These are phyloP conservation scores for Hypomontagnella monticulosa DNA, from an alignment of 495 filamentous ascomycete genomes.

Conservation along the genomic window DNA sequence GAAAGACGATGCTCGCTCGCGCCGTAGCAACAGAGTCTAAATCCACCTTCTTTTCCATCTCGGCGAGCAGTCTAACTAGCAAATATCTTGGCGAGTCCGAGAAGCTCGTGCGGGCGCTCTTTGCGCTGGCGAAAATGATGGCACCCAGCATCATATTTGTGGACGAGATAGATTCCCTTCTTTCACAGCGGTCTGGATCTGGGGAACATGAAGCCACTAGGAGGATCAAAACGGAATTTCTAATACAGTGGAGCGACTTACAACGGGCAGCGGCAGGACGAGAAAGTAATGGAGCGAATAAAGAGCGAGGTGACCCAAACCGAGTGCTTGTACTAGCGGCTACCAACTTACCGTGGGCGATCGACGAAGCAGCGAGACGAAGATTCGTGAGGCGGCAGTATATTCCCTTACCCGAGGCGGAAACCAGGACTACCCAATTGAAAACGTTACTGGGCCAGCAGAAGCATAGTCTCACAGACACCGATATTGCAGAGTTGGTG, in stretches of 20 bases:
- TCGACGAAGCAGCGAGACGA: slow-evolving; percentile 92
- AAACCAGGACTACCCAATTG: slow-evolving; percentile 81
- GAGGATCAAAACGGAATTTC: slow-evolving; percentile 95
- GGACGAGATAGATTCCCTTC: slow-evolving; percentile 95
- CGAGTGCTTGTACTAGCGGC: slow-evolving; percentile 93
- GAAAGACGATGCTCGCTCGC: slow-evolving; percentile 97
- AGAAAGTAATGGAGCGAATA: slow-evolving; percentile 58
- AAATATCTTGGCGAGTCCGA: slow-evolving; percentile 98
- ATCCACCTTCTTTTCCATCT: slow-evolving; percentile 98
- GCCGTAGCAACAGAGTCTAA: slow-evolving; percentile 95
- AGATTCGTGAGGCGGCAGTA: slow-evolving; percentile 95
- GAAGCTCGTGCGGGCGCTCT: slow-evolving; percentile 94
- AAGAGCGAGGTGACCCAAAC: slow-evolving; percentile 83
- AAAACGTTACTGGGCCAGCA: slow-evolving; percentile 82
- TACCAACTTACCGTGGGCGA: slow-evolving; percentile 97
- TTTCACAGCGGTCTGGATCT: slow-evolving; percentile 82
- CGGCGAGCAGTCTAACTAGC: slow-evolving; percentile 89
- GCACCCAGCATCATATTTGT: slow-evolving; percentile 98
- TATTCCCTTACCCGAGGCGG: slow-evolving; percentile 88
- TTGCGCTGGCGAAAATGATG: slow-evolving; percentile 86
- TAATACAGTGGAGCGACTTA: slow-evolving; percentile 97
- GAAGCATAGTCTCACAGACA: slow-evolving; percentile 78
- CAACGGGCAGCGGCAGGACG: slow-evolving; percentile 90
- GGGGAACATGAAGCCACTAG: slow-evolving; percentile 94
- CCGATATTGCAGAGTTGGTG: slow-evolving; percentile 82